These are phyloP conservation scores for Leptographium lundbergii DNA, from an alignment of 2,329 filamentous ascomycete genomes.

Conservation along the genomic window DNA sequence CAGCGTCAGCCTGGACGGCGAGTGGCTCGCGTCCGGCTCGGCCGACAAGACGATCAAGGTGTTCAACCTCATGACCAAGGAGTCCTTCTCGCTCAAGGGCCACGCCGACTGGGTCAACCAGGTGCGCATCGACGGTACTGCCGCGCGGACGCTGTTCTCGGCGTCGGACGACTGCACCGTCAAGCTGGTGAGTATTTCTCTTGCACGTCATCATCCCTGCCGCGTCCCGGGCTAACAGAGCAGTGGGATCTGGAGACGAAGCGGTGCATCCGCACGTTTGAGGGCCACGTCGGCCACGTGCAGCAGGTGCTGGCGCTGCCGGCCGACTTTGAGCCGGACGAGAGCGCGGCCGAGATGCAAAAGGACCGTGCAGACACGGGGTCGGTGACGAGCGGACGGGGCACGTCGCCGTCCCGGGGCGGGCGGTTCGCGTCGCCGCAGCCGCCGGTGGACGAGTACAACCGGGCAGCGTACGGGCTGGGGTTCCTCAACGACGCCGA, in stretches of 20 bases:
- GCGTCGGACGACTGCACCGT: slow-evolving; percentile 88
- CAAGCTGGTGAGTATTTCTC: slow-evolving; percentile 44
- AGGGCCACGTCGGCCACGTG: slow-evolving; percentile 88
- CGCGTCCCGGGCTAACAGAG: neutral
- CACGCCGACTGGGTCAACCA: slow-evolving; percentile 95
- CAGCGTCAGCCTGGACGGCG: slow-evolving; percentile 74
- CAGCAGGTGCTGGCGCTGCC: slow-evolving; percentile 83
- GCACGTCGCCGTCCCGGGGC: slow-evolving; percentile 11
- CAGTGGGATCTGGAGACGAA: slow-evolving; percentile 54
- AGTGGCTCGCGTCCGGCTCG: slow-evolving; percentile 76
- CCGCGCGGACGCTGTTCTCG: slow-evolving; percentile 77
- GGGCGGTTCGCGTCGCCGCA: slow-evolving; percentile 10
- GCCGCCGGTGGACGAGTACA: slow-evolving; percentile 13
- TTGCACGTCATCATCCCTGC: neutral
- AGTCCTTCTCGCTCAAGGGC: slow-evolving; percentile 66
- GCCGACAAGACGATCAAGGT: slow-evolving; percentile 84
- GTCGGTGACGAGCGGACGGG: slow-evolving; percentile 36
- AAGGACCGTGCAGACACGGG: slow-evolving; percentile 38
- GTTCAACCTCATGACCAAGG: slow-evolving; percentile 80
- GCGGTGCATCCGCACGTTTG: slow-evolving; percentile 62
- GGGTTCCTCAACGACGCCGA: slow-evolving; percentile 47
- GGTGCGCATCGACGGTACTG: slow-evolving; percentile 65
- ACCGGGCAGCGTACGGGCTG: slow-evolving; percentile 43
- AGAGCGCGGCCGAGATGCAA: slow-evolving; percentile 31
- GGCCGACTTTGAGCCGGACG: slow-evolving; percentile 79